These are phyloP conservation scores for Nicotiana attenuata DNA, from an alignment of 257 asterid genomes.

Conservation along the genomic window DNA sequence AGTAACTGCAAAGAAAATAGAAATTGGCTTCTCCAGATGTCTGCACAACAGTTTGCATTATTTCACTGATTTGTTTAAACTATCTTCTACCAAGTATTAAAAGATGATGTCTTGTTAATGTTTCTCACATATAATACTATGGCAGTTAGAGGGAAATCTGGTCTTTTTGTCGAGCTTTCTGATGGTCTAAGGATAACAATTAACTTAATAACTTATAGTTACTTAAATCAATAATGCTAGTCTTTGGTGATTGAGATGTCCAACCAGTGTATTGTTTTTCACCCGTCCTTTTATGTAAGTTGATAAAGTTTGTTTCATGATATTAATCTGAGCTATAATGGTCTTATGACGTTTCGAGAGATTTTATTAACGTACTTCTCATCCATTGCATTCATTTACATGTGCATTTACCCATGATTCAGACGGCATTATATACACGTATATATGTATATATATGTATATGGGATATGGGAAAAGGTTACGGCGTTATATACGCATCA, in stretches of 20 bases:
- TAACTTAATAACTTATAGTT: not conserved
- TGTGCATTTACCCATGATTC: no score
- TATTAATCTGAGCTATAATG: no score
- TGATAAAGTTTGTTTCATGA: no score
- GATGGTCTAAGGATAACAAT: not conserved
- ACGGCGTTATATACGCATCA: no score
- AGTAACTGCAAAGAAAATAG: not conserved
- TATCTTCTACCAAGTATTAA: not conserved
- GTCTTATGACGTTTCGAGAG: no score
- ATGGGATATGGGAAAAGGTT: no score
- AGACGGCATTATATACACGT: no score
- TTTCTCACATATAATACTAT: not conserved
- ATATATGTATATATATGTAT: no score
- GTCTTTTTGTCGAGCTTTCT: not conserved
- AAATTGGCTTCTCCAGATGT: not conserved
- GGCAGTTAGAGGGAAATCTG: not conserved
- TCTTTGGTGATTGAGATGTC: not conserved
- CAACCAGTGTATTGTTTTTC: not conserved
- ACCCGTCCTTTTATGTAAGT: conserved; percentile 4
- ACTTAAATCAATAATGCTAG: not conserved
- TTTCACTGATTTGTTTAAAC: no score
- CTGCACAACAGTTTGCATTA: not conserved
- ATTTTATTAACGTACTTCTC: no score
- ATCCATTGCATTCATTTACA: no score
- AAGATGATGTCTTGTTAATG: not conserved